Conservation (phyloP, 2,329 filamentous ascomycete genomes). For the Dissoconium aciculare region DNA sequence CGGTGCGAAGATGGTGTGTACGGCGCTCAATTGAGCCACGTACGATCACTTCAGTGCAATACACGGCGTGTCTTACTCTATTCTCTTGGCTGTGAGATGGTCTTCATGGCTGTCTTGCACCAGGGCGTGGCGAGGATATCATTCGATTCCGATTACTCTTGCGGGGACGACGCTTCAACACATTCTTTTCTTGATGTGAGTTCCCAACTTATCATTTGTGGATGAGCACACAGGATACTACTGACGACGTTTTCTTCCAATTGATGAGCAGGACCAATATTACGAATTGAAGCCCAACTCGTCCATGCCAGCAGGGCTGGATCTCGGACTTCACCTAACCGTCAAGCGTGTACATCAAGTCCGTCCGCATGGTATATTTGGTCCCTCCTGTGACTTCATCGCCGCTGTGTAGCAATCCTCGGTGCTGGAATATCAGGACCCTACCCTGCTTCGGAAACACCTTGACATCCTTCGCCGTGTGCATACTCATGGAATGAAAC, state of each 20-base stretch:
- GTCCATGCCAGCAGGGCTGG: no score
- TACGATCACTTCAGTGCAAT: constrained; percentile 77
- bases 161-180: constrained; percentile 58
- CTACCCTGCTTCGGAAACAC: constrained; percentile 38
- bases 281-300: constrained; percentile 1
- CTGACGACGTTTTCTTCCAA: constrained; percentile 4
- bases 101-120: no score
- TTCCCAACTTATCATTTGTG: no score
- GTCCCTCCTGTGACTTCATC: constrained; percentile 39
- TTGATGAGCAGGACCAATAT: no score
- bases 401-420: constrained; percentile 37
- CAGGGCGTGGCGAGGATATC: constrained; percentile 34
- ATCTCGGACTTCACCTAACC: no score
- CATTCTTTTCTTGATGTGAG: no score
- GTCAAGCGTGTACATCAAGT: constrained; percentile 38
- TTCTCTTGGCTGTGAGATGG: constrained; percentile 20
- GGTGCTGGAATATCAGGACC: constrained; percentile 43
- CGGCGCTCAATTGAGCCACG: constrained; percentile 10
- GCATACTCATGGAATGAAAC: constrained; percentile 26
- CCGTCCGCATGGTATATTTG: constrained; percentile 43
- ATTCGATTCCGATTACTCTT: constrained; percentile 93
- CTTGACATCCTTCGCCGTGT: constrained; percentile 24
- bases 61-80: constrained; percentile 55
- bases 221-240: constrained; percentile 9
- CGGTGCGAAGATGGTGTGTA: constrained; percentile 85